Base-by-base conservation (phyloP, 805 yeast genomes). In the Candida patagonica region DNA sequence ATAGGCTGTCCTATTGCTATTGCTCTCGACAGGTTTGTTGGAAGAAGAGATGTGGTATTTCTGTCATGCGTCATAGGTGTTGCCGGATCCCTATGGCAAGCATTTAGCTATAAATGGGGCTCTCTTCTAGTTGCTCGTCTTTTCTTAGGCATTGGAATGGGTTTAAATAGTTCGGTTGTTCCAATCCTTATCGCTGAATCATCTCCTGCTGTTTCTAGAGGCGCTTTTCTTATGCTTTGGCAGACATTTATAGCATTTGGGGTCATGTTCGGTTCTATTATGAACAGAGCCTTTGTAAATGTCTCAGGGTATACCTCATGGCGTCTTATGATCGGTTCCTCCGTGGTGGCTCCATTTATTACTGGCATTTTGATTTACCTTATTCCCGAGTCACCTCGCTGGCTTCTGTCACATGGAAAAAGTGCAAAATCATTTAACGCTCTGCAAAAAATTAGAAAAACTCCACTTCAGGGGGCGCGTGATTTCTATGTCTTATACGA, bases 151-250 rank as follows among this genome's bases (percentile, higher is more conserved):
- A 67, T 78, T 42, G 84, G 85, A 6, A 48, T 50, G 23, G 58
- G 58, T 23, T 29, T 46, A 22, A 44, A 51, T 27, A 45, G 48
- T 37, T 40, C 51, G 5, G 44, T 78, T 42, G 82, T 80, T 23
- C 87, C 89, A 35, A 63, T 83, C 51, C 80, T 78, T 55, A 75
- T 78, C 63, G 80, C 87, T 30, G 83, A 81, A 59, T 76, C 82
- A 19, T 74, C 84, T n/a, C 88, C 87, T 23, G 74, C 71, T 51
- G 75, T 80, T 70, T 73, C 78, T 38, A 67, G 88, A 63, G 87
- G 89, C 54, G 74, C 83, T 23, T 66, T 78, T 44, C 82, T 80
- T 39, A 72, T 79, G 43, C 68, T 76, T 50, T 79, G 78, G 61
- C 83, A 82, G 48, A 70, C 79, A 26, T 67, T 76, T 36, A 43